These are phyloP conservation scores for Thielaviopsis ethacetica DNA, from an alignment of 2,329 filamentous ascomycete genomes.

Conservation along the genomic window DNA sequence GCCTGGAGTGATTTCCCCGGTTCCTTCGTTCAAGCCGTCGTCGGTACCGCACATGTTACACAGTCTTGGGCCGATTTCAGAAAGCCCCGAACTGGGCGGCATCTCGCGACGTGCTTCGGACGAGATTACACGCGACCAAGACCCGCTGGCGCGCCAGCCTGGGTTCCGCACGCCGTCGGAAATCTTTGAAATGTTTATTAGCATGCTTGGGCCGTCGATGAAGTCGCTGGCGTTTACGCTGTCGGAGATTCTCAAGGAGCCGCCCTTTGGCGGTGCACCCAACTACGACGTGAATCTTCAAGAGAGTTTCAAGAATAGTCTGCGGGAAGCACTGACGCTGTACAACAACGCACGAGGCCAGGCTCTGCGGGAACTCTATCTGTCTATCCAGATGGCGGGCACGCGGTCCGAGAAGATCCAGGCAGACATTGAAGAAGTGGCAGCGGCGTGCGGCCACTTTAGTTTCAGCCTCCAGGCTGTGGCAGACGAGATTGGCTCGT, in stretches of 20 bases:
- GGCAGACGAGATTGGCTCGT: slow-evolving; percentile 72
- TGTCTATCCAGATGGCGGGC: slow-evolving; percentile 55
- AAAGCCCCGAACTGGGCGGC: slow-evolving; percentile 1
- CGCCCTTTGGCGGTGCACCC: slow-evolving; percentile 59
- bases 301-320: slow-evolving; percentile 61
- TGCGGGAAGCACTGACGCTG: slow-evolving; percentile 62
- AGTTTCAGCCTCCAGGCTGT: slow-evolving; percentile 84
- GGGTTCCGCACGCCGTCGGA: slow-evolving; percentile 51
- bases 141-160: slow-evolving; percentile 14
- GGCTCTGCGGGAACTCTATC: slow-evolving; percentile 67
- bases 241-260: slow-evolving; percentile 71
- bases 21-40: slow-evolving; percentile 11
- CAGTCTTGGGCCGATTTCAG: slow-evolving; percentile 16
- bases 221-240: slow-evolving; percentile 89
- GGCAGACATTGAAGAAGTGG: slow-evolving; percentile 92
- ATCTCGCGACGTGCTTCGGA: slow-evolving; percentile 5
- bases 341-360: slow-evolving; percentile 62
- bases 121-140: slow-evolving; percentile 5
- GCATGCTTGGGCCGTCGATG: slow-evolving; percentile 79
- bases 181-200: slow-evolving; percentile 84
- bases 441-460: slow-evolving; percentile 94
- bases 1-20: slow-evolving; percentile 7
- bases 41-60: slow-evolving; percentile 12
- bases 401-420: slow-evolving; percentile 57
- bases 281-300: slow-evolving; percentile 58